phyloP scores from a whole-genome alignment of 2,329 filamentous ascomycete genomes.

The Dactylellina leptospora region DNA sequence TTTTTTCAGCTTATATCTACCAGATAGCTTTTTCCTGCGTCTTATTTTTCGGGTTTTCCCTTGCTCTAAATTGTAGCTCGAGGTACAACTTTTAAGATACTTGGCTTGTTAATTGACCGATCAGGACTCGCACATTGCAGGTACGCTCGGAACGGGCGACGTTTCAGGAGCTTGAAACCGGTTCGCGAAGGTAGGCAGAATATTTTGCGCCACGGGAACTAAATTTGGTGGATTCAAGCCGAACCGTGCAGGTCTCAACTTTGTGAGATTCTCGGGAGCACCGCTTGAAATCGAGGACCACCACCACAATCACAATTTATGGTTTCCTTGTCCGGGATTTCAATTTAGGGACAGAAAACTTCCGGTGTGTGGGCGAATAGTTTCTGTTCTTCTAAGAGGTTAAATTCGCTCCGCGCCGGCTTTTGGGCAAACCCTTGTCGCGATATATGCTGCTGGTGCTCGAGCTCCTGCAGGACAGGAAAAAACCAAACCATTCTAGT shows the following conservation, averaged over 20 bases:
- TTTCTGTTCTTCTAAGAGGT: constrained; percentile 23
- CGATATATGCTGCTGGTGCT: constrained; percentile 23
- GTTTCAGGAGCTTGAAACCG: constrained; percentile 32
- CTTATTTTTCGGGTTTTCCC: constrained; percentile 1
- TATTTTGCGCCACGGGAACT: constrained; percentile 23
- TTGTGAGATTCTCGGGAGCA: not conserved
- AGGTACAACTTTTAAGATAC: no score
- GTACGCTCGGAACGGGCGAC: constrained; percentile 15
- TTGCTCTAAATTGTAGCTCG: not conserved
- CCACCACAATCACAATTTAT: not conserved
- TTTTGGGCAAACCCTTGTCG: constrained; percentile 40
- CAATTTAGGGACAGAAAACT: not conserved
- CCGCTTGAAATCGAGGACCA: not conserved
- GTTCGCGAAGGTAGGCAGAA: constrained; percentile 2
- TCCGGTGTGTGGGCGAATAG: constrained; percentile 7
- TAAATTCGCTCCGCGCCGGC: constrained; percentile 46
- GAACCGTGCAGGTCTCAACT: constrained; percentile 5
- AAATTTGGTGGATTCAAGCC: constrained; percentile 18
- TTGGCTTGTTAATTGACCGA: no score
- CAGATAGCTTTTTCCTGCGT: not conserved
- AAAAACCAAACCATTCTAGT: not conserved
- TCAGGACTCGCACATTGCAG: no score
- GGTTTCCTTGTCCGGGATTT: not conserved
- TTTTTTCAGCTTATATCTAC: not conserved
- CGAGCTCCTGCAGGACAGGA: constrained; percentile 29